These are phyloP conservation scores for Suillus paluster DNA, from an alignment of 768 basidiomycete genomes.

Conservation along the genomic window DNA sequence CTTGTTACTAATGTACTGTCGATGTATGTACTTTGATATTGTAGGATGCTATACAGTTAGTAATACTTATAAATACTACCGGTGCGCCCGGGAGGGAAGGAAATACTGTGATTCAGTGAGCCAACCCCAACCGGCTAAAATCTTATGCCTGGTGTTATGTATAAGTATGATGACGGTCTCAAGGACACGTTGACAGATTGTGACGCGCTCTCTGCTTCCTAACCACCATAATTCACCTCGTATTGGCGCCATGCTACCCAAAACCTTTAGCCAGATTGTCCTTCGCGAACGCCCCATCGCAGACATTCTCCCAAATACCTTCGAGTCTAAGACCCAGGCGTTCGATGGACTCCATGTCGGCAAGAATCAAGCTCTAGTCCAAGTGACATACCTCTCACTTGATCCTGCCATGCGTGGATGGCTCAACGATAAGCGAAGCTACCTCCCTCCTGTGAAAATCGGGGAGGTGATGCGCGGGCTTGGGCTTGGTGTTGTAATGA, in stretches of 20 bases:
- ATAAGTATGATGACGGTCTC: no score
- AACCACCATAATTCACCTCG: not conserved
- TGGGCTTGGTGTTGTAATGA: conserved; percentile 69
- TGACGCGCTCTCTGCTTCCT: not conserved
- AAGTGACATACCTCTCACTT: conserved; percentile 76
- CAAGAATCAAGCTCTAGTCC: conserved; percentile 65
- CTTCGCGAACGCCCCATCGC: conserved; percentile 74
- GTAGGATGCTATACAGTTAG: no score
- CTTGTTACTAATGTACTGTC: not conserved
- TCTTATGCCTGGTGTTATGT: no score
- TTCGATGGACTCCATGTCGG: conserved; percentile 57
- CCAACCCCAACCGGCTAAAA: no score
- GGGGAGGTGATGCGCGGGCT: conserved; percentile 79
- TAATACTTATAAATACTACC: no score
- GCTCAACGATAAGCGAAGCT: conserved; percentile 73
- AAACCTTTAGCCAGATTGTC: conserved; percentile 66
- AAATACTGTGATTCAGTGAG: not conserved
- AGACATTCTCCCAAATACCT: conserved; percentile 75
- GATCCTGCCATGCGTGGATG: conserved; percentile 92
- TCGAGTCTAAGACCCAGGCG: conserved; percentile 60
- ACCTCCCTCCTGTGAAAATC: conserved; percentile 72
- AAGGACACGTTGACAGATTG: no score
- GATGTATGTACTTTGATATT: not conserved
- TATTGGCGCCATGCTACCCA: conserved; percentile 21
- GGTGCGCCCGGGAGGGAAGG: not conserved